Base-by-base conservation (phyloP, 2,329 filamentous ascomycete species). In the Thielaviopsis musarum region DNA sequence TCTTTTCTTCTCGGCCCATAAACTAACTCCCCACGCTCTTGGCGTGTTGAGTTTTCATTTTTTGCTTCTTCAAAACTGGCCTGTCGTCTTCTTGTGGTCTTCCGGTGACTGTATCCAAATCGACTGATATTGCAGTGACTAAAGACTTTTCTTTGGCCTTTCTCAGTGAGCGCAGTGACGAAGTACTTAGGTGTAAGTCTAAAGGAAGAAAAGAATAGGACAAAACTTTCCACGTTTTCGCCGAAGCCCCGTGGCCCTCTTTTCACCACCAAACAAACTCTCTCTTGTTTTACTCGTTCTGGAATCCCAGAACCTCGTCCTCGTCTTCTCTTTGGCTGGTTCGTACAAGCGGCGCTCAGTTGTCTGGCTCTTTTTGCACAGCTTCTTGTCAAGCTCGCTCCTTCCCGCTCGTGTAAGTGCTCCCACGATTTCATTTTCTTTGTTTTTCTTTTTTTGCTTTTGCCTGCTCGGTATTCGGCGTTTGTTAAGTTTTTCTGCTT, bases 321-420 rank as follows among this genome's bases (percentile, higher is more conserved):
- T 34, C 30, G 30, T 7, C 30, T 34, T 34, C 30, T 34, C 30
- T 34, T 34, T 34, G 30, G 30, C 30, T 34, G 30, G 4, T 34
- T 34, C 30, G 30, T 34, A 7, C 30, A 34, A 34, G 30, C 30
- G 30, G 30, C 10, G 30, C 30, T 34, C 30, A 30, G 17, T 24
- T 48, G 9, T 57, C 22, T 58, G 24, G 30, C 13, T 15, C 5
- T 57, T 38, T 28, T 30, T 45, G 7, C 30, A 6, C 21, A 26
- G 55, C 55, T 56, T 56, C 45, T 13, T 51, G 24, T 54, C 60
- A 59, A 56, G 51, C 53, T 57, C 55, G 57, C 52, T 61, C 57
- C 60, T 61, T 61, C 60, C 57, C 57, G 60, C 56, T 24, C 57
- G 54, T 61, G 60, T 61, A 61, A 61, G 60, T 61, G 53, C 54